phyloP scores from a whole-genome alignment of 371 early-diverging fungal species.

The Umbelopsis sp. region DNA sequence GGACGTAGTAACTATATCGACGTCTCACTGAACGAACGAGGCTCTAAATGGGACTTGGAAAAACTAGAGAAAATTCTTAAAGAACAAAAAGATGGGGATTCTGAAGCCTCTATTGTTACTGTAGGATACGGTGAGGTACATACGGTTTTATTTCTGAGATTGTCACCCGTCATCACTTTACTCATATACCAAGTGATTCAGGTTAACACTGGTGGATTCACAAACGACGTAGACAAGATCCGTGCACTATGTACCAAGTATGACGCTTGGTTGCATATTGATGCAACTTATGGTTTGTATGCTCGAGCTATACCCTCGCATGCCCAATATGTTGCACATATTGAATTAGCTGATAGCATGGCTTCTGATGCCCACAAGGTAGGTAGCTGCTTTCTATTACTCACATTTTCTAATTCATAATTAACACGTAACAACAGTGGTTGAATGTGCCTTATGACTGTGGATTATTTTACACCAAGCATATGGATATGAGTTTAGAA shows the following conservation, averaged over 20 bases:
- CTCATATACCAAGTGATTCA: too few relatives aligned
- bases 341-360: slow-evolving; percentile 47
- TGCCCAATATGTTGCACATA: slow-evolving; percentile 27
- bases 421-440: slow-evolving; percentile 39
- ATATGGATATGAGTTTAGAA: slow-evolving; percentile 27
- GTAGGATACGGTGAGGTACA: slow-evolving; percentile 35
- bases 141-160: too few relatives aligned
- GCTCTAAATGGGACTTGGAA: slow-evolving; percentile 1
- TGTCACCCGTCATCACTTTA: too few relatives aligned
- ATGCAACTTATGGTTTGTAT: slow-evolving; percentile 38
- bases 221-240: slow-evolving; percentile 26
- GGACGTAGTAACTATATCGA: slow-evolving; percentile 35
- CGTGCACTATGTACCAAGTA: slow-evolving; percentile 29
- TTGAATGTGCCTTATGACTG: slow-evolving; percentile 57
- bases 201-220: slow-evolving; percentile 26
- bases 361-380: slow-evolving; percentile 29
- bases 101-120: slow-evolving; percentile 32
- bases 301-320: slow-evolving; percentile 34
- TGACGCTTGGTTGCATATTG: slow-evolving; percentile 34
- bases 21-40: slow-evolving; percentile 21
- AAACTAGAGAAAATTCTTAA: slow-evolving; percentile 17
- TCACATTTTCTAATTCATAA: not conserved
- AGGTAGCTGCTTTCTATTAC: not conserved
- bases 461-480: slow-evolving; percentile 41
- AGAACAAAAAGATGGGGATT: slow-evolving; percentile 19